Conservation (phyloP, 371 early-diverging fungal genomes). For the Syncephalastrum sp. region DNA sequence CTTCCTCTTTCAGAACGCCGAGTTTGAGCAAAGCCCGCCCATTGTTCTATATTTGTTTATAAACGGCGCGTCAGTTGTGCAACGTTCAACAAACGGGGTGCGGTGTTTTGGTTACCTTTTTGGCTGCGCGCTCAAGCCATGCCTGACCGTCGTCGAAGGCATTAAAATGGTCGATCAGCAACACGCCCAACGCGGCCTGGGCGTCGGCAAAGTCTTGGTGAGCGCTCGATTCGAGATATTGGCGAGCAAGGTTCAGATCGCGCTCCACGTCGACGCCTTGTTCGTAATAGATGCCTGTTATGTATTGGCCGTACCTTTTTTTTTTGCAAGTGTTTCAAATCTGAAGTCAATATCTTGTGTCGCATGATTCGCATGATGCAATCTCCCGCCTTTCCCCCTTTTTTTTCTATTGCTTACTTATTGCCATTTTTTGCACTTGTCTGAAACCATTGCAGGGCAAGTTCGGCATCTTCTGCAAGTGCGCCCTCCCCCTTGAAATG, state of each 20-base stretch:
- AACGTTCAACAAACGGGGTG: not conserved
- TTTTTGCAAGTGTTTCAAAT: too few relatives aligned
- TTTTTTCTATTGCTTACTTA: slow-evolving; percentile 26
- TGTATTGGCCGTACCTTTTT: slow-evolving; percentile 46
- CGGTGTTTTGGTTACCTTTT: slow-evolving; percentile 23
- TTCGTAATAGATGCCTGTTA: slow-evolving; percentile 45
- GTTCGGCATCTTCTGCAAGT: slow-evolving; percentile 27
- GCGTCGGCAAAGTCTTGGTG: slow-evolving; percentile 42
- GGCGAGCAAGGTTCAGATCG: slow-evolving; percentile 28
- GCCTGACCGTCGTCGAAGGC: slow-evolving; percentile 30
- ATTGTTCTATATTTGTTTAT: slow-evolving; percentile 24
- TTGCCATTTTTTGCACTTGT: slow-evolving; percentile 38
- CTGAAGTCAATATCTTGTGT: too few relatives aligned
- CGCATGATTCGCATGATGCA: too few relatives aligned
- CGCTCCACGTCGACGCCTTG: slow-evolving; percentile 34
- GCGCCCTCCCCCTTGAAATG: slow-evolving; percentile 36
- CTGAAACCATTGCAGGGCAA: slow-evolving; percentile 31
- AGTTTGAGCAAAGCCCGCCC: slow-evolving; percentile 41
- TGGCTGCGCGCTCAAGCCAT: slow-evolving; percentile 43
- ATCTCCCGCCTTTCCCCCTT: too few relatives aligned
- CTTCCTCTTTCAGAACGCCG: slow-evolving; percentile 44
- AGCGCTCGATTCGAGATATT: slow-evolving; percentile 37
- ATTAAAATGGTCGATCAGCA: slow-evolving; percentile 23
- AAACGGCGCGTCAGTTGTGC: not conserved
- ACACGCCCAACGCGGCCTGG: slow-evolving; percentile 46